Base-by-base conservation (phyloP, 2,329 filamentous ascomycete species). In the Ophiostoma tasmaniense region DNA sequence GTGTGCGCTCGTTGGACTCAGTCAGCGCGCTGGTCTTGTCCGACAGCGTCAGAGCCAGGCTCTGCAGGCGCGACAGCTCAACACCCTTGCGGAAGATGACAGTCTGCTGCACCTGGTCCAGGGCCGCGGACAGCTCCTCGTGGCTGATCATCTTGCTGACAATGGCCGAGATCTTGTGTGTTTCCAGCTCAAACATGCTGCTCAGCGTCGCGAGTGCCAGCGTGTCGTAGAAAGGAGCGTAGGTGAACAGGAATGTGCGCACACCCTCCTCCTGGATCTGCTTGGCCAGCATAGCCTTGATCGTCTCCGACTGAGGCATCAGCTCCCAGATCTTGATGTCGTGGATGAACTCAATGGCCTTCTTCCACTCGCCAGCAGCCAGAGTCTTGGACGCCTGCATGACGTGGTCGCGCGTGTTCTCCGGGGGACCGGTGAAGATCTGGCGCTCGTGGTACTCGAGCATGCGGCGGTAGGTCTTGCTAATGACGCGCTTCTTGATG, bases 61-160 rank as follows among this genome's bases (percentile, higher is more conserved):
- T 97, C 82, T 99, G 95, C 73, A 99, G 87, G 75, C 96, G 89
- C 77, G 92, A 97, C 73, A 99, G 88, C 85, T 99, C 96, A 72
- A 99, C 95, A 70, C 95, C 96, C 89, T 99, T 98, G 80, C 95
- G 90, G 91, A 99, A 99, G 82, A 98, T 95, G 80, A 99, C 92
- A 67, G 92, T 96, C 74, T 91, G 89, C 76, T 96, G 97, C 81
- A 99, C 94, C 82, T 99, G 95, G 83, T 99, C 96, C 35, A 99
- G 88, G 50, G 95, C 96, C 61, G 95, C 95, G 11, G 91, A 92
- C 66, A 99, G 89, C 81, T 99, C 95, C 81, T 99, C 95, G 83
- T 99, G 95, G 76, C 93, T 96, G 80, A 99, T 98, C 95, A 99
- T 99, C 84, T 96, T 96, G 85, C 92, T 96, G 76, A 99, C 89